phyloP scores from a whole-genome alignment of 1,284 basidiomycete genomes.

The Ceratobasidium sp. region DNA sequence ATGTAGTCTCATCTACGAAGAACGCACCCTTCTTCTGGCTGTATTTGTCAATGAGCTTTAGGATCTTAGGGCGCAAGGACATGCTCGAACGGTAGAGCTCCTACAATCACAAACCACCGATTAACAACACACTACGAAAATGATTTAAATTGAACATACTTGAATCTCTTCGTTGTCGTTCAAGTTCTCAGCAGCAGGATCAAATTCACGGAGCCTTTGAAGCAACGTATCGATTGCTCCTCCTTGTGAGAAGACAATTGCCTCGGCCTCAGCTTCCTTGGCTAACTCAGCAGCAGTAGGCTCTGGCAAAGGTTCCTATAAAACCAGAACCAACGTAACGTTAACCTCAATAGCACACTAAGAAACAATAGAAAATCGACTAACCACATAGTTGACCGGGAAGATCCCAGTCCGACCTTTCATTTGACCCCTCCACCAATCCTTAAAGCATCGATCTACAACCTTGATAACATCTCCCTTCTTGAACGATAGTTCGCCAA shows the following conservation, averaged over 20 bases:
- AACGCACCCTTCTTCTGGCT: slow-evolving; percentile 85
- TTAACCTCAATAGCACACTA: slow-evolving; percentile 5
- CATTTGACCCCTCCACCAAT: slow-evolving; percentile 98
- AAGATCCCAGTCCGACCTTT: slow-evolving; percentile 96
- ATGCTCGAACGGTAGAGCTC: slow-evolving; percentile 93
- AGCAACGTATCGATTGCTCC: slow-evolving; percentile 90
- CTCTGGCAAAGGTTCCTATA: slow-evolving; percentile 87
- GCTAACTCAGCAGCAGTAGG: slow-evolving; percentile 82
- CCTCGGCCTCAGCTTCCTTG: slow-evolving; percentile 89
- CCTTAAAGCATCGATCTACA: slow-evolving; percentile 93
- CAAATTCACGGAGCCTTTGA: slow-evolving; percentile 79
- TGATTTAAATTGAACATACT: slow-evolving; percentile 58
- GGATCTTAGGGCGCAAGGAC: slow-evolving; percentile 91
- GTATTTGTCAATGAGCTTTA: slow-evolving; percentile 97
- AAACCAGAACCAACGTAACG: background rate
- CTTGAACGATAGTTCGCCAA: slow-evolving; percentile 92
- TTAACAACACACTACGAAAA: background rate
- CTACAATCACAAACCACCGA: slow-evolving; percentile 56
- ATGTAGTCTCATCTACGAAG: slow-evolving; percentile 3
- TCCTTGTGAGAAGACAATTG: slow-evolving; percentile 83
- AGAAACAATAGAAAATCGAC: slow-evolving; percentile 53
- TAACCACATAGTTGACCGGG: slow-evolving; percentile 95
- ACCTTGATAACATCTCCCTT: slow-evolving; percentile 97
- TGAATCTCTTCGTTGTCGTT: slow-evolving; percentile 96
- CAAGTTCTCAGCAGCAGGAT: slow-evolving; percentile 82